Conservation (phyloP, 2,329 filamentous ascomycete species). For the Rhexocercosporidium sp. region DNA sequence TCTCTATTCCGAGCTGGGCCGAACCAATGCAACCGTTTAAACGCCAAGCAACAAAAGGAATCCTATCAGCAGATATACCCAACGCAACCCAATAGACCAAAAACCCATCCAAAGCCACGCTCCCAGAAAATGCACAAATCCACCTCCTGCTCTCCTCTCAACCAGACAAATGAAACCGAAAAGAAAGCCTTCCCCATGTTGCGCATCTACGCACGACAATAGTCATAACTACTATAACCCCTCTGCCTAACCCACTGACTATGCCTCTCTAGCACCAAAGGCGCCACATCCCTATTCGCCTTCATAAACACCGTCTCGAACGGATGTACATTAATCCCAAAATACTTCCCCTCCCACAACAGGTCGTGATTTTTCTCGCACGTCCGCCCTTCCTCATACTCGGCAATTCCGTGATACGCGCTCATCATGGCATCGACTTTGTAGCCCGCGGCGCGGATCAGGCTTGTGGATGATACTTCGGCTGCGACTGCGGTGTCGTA, state of each 20-base stretch:
- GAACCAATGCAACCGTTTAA: background rate
- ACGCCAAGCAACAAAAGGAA: background rate
- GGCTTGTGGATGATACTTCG: constrained; percentile 32
- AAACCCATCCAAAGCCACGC: background rate
- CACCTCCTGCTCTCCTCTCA: background rate
- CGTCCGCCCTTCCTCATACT: constrained; percentile 22
- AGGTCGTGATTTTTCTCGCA: constrained; percentile 31
- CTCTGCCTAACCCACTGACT: constrained; percentile 32
- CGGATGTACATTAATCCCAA: constrained; percentile 37
- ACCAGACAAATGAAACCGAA: background rate
- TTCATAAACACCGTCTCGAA: constrained; percentile 40
- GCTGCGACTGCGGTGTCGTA: constrained; percentile 32
- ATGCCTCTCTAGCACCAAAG: constrained; percentile 26
- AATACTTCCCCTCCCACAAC: constrained; percentile 33
- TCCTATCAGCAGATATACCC: too few species aligned
- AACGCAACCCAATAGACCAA: background rate
- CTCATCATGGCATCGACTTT: constrained; percentile 37
- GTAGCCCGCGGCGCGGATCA: constrained; percentile 36
- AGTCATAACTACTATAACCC: constrained; percentile 38
- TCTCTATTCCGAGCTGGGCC: background rate
- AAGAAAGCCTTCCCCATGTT: background rate
- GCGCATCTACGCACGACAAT: constrained; percentile 25
- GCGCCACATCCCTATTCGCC: constrained; percentile 35
- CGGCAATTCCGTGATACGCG: constrained; percentile 30
- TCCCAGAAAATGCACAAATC: constrained; percentile 5